Evolutionary conservation across 306 rosid genomes (phyloP).

Genomic region (Gillenia trifoliata): DNA sequence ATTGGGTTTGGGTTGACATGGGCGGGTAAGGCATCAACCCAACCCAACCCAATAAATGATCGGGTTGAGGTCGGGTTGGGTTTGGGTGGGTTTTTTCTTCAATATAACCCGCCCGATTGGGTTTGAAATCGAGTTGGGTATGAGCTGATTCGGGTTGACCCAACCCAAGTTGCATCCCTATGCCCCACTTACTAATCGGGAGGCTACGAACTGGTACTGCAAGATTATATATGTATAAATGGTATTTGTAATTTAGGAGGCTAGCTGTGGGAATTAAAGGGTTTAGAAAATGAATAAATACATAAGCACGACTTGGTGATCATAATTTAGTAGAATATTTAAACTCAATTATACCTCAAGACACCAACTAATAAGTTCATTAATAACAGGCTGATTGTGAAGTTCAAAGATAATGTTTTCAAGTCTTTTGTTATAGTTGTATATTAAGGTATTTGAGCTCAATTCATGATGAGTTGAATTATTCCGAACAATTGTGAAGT

Average conservation of each 20-base stretch:
- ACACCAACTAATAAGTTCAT: not conserved
- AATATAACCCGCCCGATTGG: too few relatives aligned
- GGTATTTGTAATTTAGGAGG: not conserved
- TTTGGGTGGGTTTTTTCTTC: too few relatives aligned
- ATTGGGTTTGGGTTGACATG: too few relatives aligned
- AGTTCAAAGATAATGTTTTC: not conserved
- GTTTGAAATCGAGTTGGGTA: too few relatives aligned
- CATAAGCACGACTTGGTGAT: not conserved
- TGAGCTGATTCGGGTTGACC: too few relatives aligned
- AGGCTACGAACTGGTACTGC: too few relatives aligned
- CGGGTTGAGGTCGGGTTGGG: too few relatives aligned
- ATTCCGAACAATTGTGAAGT: not conserved
- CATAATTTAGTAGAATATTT: not conserved
- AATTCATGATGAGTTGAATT: not conserved
- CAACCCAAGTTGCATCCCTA: too few relatives aligned
- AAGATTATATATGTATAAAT: too few relatives aligned
- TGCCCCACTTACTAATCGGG: too few relatives aligned
- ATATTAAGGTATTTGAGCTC: not conserved
- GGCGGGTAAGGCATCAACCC: too few relatives aligned
- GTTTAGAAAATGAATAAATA: not conserved
- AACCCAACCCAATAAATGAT: too few relatives aligned
- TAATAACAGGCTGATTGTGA: not conserved
- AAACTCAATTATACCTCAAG: not conserved
- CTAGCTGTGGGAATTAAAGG: not conserved
- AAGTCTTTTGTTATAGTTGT: not conserved